Base-by-base conservation (phyloP, 768 basidiomycete genomes). In the Multifurca ochricompacta region DNA sequence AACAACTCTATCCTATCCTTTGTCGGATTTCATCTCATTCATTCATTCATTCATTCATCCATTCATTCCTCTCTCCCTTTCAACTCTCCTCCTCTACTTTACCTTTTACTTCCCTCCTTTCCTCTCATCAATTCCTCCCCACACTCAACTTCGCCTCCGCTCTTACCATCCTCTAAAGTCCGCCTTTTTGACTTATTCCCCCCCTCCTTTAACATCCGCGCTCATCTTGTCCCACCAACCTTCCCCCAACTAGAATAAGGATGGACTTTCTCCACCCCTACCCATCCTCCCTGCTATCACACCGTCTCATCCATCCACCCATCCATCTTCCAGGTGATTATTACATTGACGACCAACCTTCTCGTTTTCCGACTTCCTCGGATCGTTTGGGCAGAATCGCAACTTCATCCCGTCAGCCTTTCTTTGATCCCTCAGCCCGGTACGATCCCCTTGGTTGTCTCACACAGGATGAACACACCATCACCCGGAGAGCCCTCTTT, bases 381-480 rank as follows among this genome's bases (percentile, higher is more conserved):
- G 51, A 49, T 60, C 59, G 42, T 25, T 8, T 45, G 34, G 52
- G 43, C 21, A 40, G 53, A 54, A 28, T 19, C 32, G n/a, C 45
- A 5, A 25, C 50, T 7, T 27, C 56, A 1, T 2, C 56, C 21
- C 49, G n/a, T 21, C 30, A 9, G 1, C 42, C 42, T 23, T 39
- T 21, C 36, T 28, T 34, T 19, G 28, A 39, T 44, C 39, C 36
- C 48, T 18, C 36, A 37, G 34, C 21, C 28, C 60, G 45, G 27
- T 59, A 61, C 39, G 60, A 61, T 51, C 60, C 58, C 30, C 54
- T 61, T 25, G 58, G 54, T 16, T 21, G 51, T 27, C 58, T 61
- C 51, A 28, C 31, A 14, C 44, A 39, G 3, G 56, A 53, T 48
- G 30, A 49, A 32, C 28, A 23, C 36, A 34, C 30, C n/a, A 1